phyloP scores from a whole-genome alignment of 768 basidiomycete genomes.

The Mycena pura region DNA sequence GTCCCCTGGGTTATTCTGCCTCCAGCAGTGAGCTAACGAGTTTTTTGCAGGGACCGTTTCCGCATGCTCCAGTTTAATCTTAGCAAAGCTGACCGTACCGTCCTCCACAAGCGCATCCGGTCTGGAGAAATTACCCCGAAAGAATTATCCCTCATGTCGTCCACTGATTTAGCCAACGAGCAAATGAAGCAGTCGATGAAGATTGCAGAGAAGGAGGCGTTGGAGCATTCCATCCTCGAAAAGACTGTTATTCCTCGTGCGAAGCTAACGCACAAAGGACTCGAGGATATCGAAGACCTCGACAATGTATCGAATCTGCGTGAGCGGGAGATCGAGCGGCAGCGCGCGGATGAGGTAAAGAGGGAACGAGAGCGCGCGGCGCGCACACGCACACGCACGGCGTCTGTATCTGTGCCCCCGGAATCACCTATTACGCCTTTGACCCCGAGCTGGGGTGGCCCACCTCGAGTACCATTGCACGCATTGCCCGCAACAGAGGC shows the following conservation, averaged over 20 bases:
- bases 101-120: constrained; percentile 81
- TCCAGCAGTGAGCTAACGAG: constrained; percentile 18
- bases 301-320: constrained; percentile 46
- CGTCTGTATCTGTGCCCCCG: constrained; percentile 71
- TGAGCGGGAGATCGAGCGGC: constrained; percentile 65
- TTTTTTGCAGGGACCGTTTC: constrained; percentile 76
- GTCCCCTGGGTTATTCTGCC: constrained; percentile 22
- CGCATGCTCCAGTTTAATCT: constrained; percentile 90
- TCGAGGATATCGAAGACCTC: constrained; percentile 87
- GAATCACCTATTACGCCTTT: constrained; percentile 67
- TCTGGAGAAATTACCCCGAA: constrained; percentile 68
- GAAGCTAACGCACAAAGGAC: constrained; percentile 92
- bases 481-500: constrained; percentile 38
- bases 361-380: constrained; percentile 74
- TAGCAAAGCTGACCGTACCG: constrained; percentile 79
- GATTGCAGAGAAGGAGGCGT: constrained; percentile 79
- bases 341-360: constrained; percentile 71
- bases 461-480: constrained; percentile 62
- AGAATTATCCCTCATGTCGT: constrained; percentile 84
- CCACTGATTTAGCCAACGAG: constrained; percentile 88
- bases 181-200: constrained; percentile 85
- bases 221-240: constrained; percentile 85
- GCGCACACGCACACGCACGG: constrained; percentile 51
- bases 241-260: constrained; percentile 70
- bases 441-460: constrained; percentile 65